A percentile compares a stretch with the other conserved stretches of the same genome.
These are phyloP conservation scores for Melocanna baccifera DNA, from an alignment of 176 grass and related monocot species.

Conservation along the genomic window DNA sequence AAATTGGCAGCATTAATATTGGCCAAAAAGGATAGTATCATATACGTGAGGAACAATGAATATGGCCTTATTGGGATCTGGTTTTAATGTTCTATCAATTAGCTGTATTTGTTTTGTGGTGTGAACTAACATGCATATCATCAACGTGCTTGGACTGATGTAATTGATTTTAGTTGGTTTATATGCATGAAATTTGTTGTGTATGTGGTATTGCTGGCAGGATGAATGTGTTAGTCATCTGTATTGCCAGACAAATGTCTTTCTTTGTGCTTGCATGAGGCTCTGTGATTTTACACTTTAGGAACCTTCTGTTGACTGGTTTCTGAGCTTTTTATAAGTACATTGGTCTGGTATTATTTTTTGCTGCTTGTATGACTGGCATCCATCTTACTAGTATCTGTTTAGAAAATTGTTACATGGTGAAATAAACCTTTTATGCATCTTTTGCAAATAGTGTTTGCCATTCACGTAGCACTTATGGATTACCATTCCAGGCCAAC, in stretches of 20 bases:
- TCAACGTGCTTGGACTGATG: background rate
- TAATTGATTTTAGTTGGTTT: background rate
- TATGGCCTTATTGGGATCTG: background rate
- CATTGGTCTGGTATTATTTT: background rate
- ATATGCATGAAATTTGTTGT: conserved; percentile 9
- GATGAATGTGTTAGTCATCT: conserved; percentile 1
- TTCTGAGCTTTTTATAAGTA: background rate
- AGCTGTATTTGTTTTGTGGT: background rate
- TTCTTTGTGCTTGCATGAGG: background rate
- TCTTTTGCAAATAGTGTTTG: background rate
- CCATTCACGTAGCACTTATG: background rate
- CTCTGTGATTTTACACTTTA: background rate
- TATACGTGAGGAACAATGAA: background rate
- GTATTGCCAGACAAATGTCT: background rate
- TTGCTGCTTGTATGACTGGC: conserved; percentile 1
- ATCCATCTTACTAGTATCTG: conserved; percentile 6
- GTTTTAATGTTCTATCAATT: background rate
- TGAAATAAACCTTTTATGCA: background rate
- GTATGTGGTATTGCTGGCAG: background rate
- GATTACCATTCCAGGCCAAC: background rate
- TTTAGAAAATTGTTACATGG: conserved; percentile 12
- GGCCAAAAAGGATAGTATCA: background rate
- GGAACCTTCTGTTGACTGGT: conserved; percentile 3
- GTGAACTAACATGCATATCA: background rate
- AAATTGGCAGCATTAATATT: background rate